Evolutionary conservation across 2,329 filamentous ascomycete species (phyloP).

Genomic region (Pseudogymnoascus sp.): DNA sequence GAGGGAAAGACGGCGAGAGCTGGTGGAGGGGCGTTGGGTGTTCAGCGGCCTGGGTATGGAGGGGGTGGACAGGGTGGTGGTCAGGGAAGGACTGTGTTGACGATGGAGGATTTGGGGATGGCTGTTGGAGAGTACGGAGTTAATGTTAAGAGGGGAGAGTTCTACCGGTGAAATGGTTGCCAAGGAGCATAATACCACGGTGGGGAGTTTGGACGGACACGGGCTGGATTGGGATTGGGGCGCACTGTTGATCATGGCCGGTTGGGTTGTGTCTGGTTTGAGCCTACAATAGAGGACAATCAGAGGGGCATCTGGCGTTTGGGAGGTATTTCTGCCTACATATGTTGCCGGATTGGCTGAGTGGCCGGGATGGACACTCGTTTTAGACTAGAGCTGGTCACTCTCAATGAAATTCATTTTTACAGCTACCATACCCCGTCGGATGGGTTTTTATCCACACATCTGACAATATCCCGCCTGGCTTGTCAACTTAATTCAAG

Average conservation of each 20-base stretch:
- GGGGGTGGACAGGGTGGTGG: conserved; percentile 83
- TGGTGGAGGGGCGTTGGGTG: conserved; percentile 39
- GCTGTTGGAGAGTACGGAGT: conserved; percentile 96
- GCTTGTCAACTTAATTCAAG: background rate
- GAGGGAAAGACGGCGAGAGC: conserved; percentile 48
- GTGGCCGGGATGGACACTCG: background rate
- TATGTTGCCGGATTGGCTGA: background rate
- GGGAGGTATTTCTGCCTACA: background rate
- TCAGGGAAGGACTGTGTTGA: conserved; percentile 87
- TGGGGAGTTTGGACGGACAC: conserved; percentile 6
- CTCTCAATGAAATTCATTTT: background rate
- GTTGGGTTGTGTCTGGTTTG: background rate
- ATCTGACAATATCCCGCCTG: background rate
- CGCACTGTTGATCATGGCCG: background rate
- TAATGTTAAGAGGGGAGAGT: conserved; percentile 94
- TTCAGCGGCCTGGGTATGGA: conserved; percentile 68
- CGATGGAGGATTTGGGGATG: conserved; percentile 98
- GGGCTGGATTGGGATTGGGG: background rate
- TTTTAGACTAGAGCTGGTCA: background rate
- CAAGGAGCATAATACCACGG: background rate
- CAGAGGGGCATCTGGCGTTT: background rate
- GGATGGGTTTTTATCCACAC: background rate
- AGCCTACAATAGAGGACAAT: background rate
- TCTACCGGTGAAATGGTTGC: conserved; percentile 59
- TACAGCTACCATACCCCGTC: background rate